Base-by-base conservation (phyloP, 2,329 filamentous ascomycete species). In the Cladosporium sp. region DNA sequence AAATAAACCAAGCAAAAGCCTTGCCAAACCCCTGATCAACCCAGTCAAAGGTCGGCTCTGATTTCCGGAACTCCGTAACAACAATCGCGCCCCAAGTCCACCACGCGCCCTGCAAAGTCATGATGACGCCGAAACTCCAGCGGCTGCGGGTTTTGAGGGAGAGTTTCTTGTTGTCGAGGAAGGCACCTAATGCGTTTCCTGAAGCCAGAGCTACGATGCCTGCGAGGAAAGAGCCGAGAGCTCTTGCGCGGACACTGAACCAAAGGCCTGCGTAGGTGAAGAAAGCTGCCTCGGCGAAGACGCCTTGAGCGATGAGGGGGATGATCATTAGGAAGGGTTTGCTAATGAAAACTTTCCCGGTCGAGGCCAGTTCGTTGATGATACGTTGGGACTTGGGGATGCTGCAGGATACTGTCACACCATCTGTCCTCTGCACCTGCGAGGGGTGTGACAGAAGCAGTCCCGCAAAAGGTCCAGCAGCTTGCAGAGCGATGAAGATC, bases 41-140 rank as follows among this genome's bases (percentile, higher is more conserved):
- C 86, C 85, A 89, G 63, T 89, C 86, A 57, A 80, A 84, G 0
- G 74, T 78, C 0, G 84, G 84, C 15, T 72, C 68, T 0, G 76
- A 78, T 9, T 69, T 65, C 13, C 72, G 72, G 63, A 81, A 88
- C 25, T 78, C 71, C 0, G 83, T 82, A 0, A 82, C 82, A 2
- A 85, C 66, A 2, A 88, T 67, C 0, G 84, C 85, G 0, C 78
- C 79, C 85, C 85, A 89, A 3, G 80, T 72, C 85, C 85, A 89
- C 78, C 83, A 87, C 0, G 72, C 83, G 0, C 84, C 84, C 58
- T 86, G 83, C 0, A 85, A 58, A 0, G 74, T 68, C 13, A 77
- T 70, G 38, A 84, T 75, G 3, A 70, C 50, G 53, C 68, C 71
- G 57, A 86, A 87, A 0, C 79, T 72, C 3, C 64, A 71, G 3